Conservation (phyloP, 495 filamentous ascomycete species). For the Xylaria intraflava region DNA sequence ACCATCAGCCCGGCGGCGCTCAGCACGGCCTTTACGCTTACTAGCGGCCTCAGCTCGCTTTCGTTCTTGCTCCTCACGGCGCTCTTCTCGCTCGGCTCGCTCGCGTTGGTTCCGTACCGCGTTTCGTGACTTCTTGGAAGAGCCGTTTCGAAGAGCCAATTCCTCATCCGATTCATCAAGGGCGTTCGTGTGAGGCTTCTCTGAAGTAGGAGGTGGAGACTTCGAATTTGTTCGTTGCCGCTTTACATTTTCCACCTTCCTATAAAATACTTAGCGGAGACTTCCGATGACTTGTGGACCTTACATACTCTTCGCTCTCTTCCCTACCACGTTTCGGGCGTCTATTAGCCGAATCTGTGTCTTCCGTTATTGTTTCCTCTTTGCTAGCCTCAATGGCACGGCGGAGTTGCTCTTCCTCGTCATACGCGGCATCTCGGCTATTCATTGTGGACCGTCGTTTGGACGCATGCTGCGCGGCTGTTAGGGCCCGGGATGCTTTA, state of each 20-base stretch:
- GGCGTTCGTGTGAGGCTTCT: constrained; percentile 43
- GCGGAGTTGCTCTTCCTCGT: constrained; percentile 85
- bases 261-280: constrained; percentile 16
- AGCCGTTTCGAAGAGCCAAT: constrained; percentile 43
- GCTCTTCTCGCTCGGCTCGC: constrained; percentile 67
- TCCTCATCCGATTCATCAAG: constrained; percentile 69
- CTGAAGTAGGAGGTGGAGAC: constrained; percentile 51
- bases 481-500: constrained; percentile 38
- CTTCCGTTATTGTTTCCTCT: constrained; percentile 49
- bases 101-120: constrained; percentile 63
- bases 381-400: constrained; percentile 94
- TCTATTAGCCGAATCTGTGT: constrained; percentile 45
- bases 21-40: constrained; percentile 68
- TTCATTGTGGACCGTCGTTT: constrained; percentile 97
- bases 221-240: constrained; percentile 71
- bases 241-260: constrained; percentile 47
- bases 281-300: background rate
- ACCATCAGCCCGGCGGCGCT: constrained; percentile 73
- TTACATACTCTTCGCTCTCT: constrained; percentile 82
- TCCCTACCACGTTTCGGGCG: constrained; percentile 79
- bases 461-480: constrained; percentile 43
- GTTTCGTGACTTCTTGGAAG: constrained; percentile 57
- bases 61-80: constrained; percentile 64
- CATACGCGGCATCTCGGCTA: constrained; percentile 89
- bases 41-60: constrained; percentile 62